These are phyloP conservation scores for Azolla pinnata DNA, from an alignment of 75 land plant species.

Conservation along the genomic window DNA sequence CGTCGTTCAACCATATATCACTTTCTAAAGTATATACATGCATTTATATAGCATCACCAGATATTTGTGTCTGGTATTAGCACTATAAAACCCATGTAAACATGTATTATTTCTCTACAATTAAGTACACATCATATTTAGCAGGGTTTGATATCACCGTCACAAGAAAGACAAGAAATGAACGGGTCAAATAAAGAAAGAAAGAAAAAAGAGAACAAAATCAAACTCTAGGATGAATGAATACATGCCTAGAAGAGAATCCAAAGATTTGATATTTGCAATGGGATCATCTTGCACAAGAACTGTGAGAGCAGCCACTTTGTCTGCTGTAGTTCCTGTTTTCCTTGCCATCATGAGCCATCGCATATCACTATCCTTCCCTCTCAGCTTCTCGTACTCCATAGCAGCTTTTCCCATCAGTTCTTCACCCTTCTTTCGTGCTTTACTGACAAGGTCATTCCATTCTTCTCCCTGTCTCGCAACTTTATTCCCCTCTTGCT, in stretches of 20 bases:
- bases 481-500: conserved; percentile 3
- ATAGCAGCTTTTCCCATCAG: conserved; percentile 51
- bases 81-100: too few species aligned
- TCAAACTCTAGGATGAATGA: too few species aligned
- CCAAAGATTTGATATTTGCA: conserved; percentile 74
- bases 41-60: too few species aligned
- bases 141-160: too few species aligned
- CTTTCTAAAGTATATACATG: too few species aligned
- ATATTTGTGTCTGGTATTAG: too few species aligned
- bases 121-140: too few species aligned
- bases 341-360: conserved; percentile 57
- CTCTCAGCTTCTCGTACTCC: conserved; percentile 54
- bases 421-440: conserved; percentile 52
- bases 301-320: conserved; percentile 74
- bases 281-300: conserved; percentile 78
- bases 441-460: conserved; percentile 26
- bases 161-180: too few species aligned
- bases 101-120: too few species aligned
- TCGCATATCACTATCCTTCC: conserved; percentile 52
- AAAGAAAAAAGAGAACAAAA: too few species aligned
- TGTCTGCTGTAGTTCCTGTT: conserved; percentile 84
- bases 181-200: too few species aligned
- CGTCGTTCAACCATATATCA: too few species aligned
- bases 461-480: not conserved
- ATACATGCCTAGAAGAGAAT: conserved; percentile 61